phyloP scores from a whole-genome alignment of 106 monocot genomes.

The Allium fistulosum region DNA sequence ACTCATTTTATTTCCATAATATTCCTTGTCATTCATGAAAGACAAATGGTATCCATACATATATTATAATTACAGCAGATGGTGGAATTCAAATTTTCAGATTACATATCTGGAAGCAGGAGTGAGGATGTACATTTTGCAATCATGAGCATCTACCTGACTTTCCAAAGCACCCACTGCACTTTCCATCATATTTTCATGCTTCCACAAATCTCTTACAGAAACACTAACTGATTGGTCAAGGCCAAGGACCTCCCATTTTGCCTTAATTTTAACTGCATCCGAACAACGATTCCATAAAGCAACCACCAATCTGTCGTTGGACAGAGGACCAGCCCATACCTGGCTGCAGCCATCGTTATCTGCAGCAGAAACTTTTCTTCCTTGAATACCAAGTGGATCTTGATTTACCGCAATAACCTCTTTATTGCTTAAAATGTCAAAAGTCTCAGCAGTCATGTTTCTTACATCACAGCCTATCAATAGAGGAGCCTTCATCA shows the following conservation, averaged over 20 bases:
- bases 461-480: conserved; percentile 92
- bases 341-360: conserved; percentile 78
- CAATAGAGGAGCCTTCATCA: conserved; percentile 99
- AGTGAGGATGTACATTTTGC: conserved; percentile 67
- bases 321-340: conserved; percentile 88
- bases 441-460: conserved; percentile 68
- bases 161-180: conserved; percentile 32
- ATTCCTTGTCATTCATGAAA: no score
- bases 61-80: background rate
- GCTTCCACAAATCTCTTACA: conserved; percentile 93
- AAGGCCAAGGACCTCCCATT: conserved; percentile 62
- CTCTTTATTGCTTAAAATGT: conserved; percentile 90
- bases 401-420: conserved; percentile 95
- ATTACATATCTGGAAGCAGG: conserved; percentile 13
- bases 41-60: no score
- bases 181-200: conserved; percentile 39
- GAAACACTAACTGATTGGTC: conserved; percentile 35
- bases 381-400: conserved; percentile 94
- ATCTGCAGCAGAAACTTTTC: conserved; percentile 59
- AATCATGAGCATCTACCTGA: conserved; percentile 61
- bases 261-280: conserved; percentile 38
- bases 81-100: background rate
- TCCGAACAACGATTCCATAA: conserved; percentile 87
- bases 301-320: conserved; percentile 37
- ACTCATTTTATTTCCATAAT: no score